Conservation (phyloP, 2,329 filamentous ascomycete species). For the Aspergillus sclerotialis region DNA sequence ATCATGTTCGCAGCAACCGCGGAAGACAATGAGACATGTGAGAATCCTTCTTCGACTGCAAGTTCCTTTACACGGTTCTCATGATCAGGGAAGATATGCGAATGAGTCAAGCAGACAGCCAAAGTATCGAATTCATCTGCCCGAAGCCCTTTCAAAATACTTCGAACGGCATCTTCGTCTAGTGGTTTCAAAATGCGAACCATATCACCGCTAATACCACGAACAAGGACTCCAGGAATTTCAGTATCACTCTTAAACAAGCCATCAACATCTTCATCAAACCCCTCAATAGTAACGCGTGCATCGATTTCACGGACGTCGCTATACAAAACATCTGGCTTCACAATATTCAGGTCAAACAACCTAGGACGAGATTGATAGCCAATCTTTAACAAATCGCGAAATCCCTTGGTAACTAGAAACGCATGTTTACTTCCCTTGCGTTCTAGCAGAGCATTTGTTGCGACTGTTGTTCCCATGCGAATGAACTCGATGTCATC, state of each 20-base stretch:
- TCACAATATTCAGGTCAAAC: constrained; percentile 80
- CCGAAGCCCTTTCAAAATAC: no score
- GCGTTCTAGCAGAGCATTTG: constrained; percentile 81
- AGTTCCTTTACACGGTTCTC: constrained; percentile 70
- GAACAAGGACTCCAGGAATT: no score
- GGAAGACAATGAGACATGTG: constrained; percentile 74
- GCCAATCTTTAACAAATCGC: constrained; percentile 79
- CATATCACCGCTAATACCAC: constrained; percentile 56
- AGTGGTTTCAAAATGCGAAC: constrained; percentile 58
- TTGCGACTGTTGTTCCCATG: constrained; percentile 94
- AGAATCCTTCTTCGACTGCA: constrained; percentile 72
- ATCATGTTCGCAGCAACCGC: constrained; percentile 59
- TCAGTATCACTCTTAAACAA: no score
- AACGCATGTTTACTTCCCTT: constrained; percentile 86
- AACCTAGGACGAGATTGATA: constrained; percentile 87
- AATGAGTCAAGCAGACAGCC: constrained; percentile 86
- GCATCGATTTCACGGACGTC: no score
- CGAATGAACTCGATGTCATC: constrained; percentile 80
- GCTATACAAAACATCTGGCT: constrained; percentile 81
- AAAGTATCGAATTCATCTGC: constrained; percentile 77
- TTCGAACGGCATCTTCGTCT: no score
- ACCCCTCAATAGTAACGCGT: no score
- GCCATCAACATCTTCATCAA: no score
- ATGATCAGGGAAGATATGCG: constrained; percentile 83
- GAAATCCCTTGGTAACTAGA: constrained; percentile 81